Conservation (phyloP, 371 early-diverging fungal genomes). For the Batrachochytrium dendrobatidis region DNA sequence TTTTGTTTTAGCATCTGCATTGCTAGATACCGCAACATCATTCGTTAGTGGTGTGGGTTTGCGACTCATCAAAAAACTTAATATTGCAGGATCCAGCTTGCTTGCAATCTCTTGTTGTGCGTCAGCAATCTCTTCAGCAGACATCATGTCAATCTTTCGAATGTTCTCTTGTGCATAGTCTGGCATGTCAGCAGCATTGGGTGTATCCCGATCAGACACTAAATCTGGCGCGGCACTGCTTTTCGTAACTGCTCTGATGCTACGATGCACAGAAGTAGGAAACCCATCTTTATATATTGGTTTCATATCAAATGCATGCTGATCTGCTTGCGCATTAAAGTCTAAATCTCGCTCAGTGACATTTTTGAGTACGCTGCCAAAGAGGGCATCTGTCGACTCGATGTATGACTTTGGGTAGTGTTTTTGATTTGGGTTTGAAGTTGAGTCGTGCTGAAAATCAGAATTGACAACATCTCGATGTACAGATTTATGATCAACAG, state of each 20-base stretch:
- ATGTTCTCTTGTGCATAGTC: conserved; percentile 54
- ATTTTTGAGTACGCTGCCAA: conserved; percentile 36
- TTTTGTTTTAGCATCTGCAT: too few relatives aligned
- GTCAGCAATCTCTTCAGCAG: conserved; percentile 51
- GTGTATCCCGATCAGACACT: background rate
- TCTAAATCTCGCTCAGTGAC: conserved; percentile 39
- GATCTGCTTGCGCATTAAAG: conserved; percentile 16
- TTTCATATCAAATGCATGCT: background rate
- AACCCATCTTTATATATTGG: conserved; percentile 36
- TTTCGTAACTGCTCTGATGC: conserved; percentile 23
- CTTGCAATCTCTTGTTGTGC: conserved; percentile 51
- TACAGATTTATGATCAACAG: too few relatives aligned
- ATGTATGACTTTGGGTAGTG: conserved; percentile 37
- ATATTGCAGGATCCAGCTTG: conserved; percentile 42
- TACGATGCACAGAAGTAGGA: conserved; percentile 49
- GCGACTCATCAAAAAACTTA: conserved; percentile 11
- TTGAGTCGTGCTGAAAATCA: too few relatives aligned
- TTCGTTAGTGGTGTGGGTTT: too few relatives aligned
- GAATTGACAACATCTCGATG: too few relatives aligned
- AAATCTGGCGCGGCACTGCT: background rate
- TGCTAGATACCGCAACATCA: too few relatives aligned
- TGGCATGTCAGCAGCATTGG: conserved; percentile 15
- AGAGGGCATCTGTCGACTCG: conserved; percentile 32
- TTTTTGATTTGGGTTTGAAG: conserved; percentile 28
- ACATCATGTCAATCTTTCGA: conserved; percentile 48